A percentile compares a stretch with the other conserved stretches of the same genome.
Conservation (phyloP, 371 early-diverging fungal species). For the Synchytrium microbalum region DNA sequence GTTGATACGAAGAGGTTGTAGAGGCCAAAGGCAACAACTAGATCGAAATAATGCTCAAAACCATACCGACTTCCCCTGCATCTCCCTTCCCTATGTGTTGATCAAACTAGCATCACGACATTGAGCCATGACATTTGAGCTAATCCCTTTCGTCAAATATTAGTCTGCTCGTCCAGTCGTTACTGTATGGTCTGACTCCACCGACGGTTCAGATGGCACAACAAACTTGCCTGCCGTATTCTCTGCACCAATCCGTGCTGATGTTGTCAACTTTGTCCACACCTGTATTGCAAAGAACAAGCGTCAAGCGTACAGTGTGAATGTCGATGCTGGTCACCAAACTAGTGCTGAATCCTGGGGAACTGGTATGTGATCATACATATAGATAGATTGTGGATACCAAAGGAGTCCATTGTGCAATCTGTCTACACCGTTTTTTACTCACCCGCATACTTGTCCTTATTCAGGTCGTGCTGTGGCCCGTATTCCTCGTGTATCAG, state of each 20-base stretch:
- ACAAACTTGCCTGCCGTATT: conserved; percentile 94
- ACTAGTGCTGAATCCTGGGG: conserved; percentile 99
- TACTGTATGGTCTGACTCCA: conserved; percentile 79
- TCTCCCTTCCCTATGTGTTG: too few species aligned
- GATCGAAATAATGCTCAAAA: too few species aligned
- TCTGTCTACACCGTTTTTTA: too few species aligned
- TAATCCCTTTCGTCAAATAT: too few species aligned
- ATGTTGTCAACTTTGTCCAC: conserved; percentile 95
- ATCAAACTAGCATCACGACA: too few species aligned
- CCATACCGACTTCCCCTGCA: too few species aligned
- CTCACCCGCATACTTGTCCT: conserved; percentile 93
- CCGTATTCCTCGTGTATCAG: conserved; percentile 99
- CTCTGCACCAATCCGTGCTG: conserved; percentile 96
- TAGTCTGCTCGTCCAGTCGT: conserved; percentile 75
- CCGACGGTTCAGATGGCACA: conserved; percentile 60
- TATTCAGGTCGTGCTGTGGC: conserved; percentile 82
- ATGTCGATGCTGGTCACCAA: conserved; percentile 98
- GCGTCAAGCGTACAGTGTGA: conserved; percentile 98
- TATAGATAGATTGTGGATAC: not conserved
- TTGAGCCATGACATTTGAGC: too few species aligned
- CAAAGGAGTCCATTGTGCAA: conserved; percentile 87
- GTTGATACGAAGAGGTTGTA: too few species aligned
- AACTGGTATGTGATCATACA: conserved; percentile 56
- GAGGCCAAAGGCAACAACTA: too few species aligned
- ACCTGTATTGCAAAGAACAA: conserved; percentile 98